Percentiles rank a stretch among this genome's conserved stretches.
phyloP scores from a whole-genome alignment of 768 basidiomycete genomes.

The Tephrocybe rancida region DNA sequence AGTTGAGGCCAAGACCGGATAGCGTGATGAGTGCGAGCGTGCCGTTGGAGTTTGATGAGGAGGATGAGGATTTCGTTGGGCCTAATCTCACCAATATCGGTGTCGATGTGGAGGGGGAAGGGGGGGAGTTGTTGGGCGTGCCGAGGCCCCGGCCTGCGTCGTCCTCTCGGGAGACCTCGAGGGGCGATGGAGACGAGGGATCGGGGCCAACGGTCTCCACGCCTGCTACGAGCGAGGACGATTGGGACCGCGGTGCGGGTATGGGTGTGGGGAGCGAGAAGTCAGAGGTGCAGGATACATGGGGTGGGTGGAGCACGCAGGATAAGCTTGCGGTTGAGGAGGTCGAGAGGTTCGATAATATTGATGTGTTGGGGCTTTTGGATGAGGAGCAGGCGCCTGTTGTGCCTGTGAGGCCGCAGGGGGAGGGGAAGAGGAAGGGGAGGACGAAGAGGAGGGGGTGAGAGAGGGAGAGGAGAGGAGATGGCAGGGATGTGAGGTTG shows the following conservation, averaged over 20 bases:
- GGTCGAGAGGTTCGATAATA: constrained; percentile 52
- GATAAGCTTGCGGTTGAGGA: constrained; percentile 52
- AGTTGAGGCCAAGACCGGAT: constrained; percentile 28
- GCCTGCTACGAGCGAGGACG: constrained; percentile 37
- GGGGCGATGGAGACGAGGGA: constrained; percentile 29
- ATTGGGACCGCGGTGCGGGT: constrained; percentile 31
- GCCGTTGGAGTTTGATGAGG: constrained; percentile 65
- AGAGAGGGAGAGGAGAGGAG: neutral
- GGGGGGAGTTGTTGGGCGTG: constrained; percentile 17
- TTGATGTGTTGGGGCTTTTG: constrained; percentile 42
- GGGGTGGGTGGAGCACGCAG: constrained; percentile 48
- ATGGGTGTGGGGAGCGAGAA: constrained; percentile 24
- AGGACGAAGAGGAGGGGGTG: neutral
- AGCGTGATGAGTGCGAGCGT: constrained; percentile 33
- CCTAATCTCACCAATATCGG: neutral
- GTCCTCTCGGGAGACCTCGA: constrained; percentile 26
- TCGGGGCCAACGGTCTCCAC: constrained; percentile 34
- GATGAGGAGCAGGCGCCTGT: constrained; percentile 36
- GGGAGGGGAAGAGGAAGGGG: constrained; percentile 3
- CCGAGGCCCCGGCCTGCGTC: constrained; percentile 6
- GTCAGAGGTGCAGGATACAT: constrained; percentile 25
- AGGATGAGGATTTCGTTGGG: constrained; percentile 61
- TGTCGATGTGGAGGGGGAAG: neutral
- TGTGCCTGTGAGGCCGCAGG: constrained; percentile 2
- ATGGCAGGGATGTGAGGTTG: neutral